Conservation (phyloP, 345 rosid species). For the Dimocarpus longan region DNA sequence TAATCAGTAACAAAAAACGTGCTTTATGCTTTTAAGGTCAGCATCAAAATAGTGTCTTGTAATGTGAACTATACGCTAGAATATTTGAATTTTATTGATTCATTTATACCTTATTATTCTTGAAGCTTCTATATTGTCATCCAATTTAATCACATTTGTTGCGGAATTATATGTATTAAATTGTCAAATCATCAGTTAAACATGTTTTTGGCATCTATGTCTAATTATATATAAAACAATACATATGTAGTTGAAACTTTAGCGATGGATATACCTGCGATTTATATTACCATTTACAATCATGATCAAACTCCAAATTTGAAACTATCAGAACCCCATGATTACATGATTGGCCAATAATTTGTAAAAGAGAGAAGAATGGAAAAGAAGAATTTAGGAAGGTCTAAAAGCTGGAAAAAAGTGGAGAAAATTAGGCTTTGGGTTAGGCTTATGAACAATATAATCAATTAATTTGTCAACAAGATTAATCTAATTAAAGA, state of each 20-base stretch:
- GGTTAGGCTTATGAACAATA: background rate
- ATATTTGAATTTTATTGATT: too few species aligned
- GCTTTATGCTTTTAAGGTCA: background rate
- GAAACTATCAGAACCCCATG: background rate
- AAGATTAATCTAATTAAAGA: background rate
- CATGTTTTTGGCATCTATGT: background rate
- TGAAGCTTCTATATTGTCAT: background rate
- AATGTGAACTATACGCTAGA: background rate
- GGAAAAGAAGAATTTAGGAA: background rate
- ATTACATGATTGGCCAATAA: background rate
- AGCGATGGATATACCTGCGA: background rate
- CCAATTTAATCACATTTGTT: background rate
- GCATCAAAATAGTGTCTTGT: background rate
- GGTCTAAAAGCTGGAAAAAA: slow-evolving; percentile 5
- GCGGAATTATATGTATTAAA: background rate
- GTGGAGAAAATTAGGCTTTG: background rate
- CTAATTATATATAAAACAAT: background rate
- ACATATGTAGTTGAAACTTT: background rate
- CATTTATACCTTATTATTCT: background rate
- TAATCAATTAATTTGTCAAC: background rate
- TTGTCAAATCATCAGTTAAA: too few species aligned
- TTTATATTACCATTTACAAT: background rate
- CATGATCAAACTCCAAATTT: background rate
- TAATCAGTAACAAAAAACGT: background rate
- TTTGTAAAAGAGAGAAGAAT: background rate